A percentile compares a stretch with the other conserved stretches of the same genome.
phyloP scores from a whole-genome alignment of 2,329 filamentous ascomycete species.

The Chaetomium strumarium region DNA sequence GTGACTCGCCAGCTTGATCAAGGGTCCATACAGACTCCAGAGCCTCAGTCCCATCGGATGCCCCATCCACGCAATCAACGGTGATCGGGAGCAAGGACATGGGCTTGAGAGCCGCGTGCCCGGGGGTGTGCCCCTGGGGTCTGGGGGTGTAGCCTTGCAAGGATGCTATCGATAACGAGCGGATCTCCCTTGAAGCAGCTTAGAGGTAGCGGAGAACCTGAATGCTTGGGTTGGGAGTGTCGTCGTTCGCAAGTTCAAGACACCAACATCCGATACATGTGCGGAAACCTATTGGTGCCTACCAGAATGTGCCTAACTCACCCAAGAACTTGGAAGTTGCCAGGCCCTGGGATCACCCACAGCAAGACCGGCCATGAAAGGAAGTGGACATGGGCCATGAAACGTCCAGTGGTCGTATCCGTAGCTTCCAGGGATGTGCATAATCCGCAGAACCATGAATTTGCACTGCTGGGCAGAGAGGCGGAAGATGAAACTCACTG shows the following conservation, averaged over 20 bases:
- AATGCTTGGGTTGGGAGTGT: too few species aligned
- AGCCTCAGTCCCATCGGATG: background rate
- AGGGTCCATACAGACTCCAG: too few species aligned
- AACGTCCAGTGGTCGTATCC: slow-evolving; percentile 15
- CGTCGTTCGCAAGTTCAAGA: too few species aligned
- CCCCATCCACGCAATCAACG: background rate
- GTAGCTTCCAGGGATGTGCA: slow-evolving; percentile 28
- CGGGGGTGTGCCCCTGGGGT: background rate
- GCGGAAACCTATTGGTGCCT: too few species aligned
- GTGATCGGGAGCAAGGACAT: slow-evolving; percentile 8
- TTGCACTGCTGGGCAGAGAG: slow-evolving; percentile 19
- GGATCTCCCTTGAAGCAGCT: background rate
- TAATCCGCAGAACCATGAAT: slow-evolving; percentile 27
- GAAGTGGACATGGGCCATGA: slow-evolving; percentile 21
- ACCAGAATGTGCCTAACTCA: too few species aligned
- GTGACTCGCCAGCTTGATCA: background rate
- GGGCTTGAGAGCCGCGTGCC: slow-evolving; percentile 2
- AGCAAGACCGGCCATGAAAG: slow-evolving; percentile 5
- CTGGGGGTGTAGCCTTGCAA: background rate
- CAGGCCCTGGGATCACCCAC: slow-evolving; percentile 8
- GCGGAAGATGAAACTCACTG: slow-evolving; percentile 30
- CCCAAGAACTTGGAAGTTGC: background rate
- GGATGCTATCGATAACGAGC: background rate
- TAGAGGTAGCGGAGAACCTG: background rate
- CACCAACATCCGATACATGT: too few species aligned